These are phyloP conservation scores for Wickerhamiella alocasiicola DNA, from an alignment of 805 yeast species.

Conservation along the genomic window DNA sequence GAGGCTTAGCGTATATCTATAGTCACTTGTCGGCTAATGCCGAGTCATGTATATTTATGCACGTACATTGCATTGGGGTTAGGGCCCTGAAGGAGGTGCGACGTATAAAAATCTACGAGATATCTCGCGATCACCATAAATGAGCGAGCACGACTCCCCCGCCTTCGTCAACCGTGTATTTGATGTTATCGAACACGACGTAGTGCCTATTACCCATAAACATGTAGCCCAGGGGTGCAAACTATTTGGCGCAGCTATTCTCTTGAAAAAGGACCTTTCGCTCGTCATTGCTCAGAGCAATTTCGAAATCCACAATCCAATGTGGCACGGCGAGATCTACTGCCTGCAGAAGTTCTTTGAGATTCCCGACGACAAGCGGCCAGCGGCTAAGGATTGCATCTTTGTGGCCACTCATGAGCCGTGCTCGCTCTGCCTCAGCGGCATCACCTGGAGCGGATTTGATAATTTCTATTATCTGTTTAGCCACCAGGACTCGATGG, in stretches of 20 bases:
- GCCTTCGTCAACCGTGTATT: slow-evolving; percentile 13
- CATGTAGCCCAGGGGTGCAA: slow-evolving; percentile 15
- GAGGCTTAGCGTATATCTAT: slow-evolving; percentile 4
- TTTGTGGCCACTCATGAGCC: slow-evolving; percentile 21
- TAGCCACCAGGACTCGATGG: slow-evolving; percentile 18
- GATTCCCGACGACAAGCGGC: slow-evolving; percentile 12
- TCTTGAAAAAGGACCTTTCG: slow-evolving; percentile 16
- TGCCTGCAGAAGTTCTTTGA: slow-evolving; percentile 17
- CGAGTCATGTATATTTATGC: no score
- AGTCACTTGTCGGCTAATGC: no score
- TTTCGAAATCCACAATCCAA: slow-evolving; percentile 15
- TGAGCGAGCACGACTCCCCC: no score
- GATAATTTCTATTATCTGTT: slow-evolving; percentile 20
- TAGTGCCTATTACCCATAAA: slow-evolving; percentile 16
- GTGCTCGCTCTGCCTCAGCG: slow-evolving; percentile 20
- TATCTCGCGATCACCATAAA: no score
- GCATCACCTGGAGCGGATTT: slow-evolving; percentile 21
- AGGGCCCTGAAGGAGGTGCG: no score
- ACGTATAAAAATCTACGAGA: no score
- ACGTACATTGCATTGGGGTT: no score
- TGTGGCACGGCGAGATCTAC: slow-evolving; percentile 20
- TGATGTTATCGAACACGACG: slow-evolving; percentile 18
- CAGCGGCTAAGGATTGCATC: slow-evolving; percentile 16
- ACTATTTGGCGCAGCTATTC: slow-evolving; percentile 20
- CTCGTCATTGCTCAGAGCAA: slow-evolving; percentile 18